Percentiles rank a stretch among this genome's conserved stretches.
Evolutionary conservation across 768 basidiomycete genomes (phyloP).

Genomic region (Clavaria fumosa): DNA sequence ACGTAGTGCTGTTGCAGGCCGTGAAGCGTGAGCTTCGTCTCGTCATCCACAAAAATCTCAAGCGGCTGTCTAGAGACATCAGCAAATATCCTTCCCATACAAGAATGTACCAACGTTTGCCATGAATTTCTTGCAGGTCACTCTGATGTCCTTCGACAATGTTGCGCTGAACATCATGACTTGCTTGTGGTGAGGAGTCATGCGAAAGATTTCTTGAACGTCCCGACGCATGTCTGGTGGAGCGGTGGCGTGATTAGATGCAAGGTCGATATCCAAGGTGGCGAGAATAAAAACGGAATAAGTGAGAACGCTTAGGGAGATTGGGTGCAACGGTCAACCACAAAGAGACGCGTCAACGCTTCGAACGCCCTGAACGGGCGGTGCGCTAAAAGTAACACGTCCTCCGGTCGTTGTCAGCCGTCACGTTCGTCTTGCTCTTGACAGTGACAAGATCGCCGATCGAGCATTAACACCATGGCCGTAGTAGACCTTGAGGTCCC

Average conservation of each 20-base stretch:
- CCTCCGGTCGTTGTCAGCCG: no score
- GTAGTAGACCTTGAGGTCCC: no score
- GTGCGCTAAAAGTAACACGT: no score
- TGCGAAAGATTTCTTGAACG: slow-evolving; percentile 99
- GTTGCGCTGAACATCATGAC: slow-evolving; percentile 99
- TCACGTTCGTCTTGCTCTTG: no score
- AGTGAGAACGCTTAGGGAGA: no score
- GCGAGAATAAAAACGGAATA: slow-evolving; percentile 13
- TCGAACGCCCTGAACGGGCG: no score
- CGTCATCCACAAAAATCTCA: slow-evolving; percentile 98
- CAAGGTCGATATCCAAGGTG: slow-evolving; percentile 31
- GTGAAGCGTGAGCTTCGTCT: slow-evolving; percentile 95
- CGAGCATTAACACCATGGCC: no score
- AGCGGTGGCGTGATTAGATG: slow-evolving; percentile 58
- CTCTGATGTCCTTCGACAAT: slow-evolving; percentile 88
- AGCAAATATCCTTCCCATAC: no score
- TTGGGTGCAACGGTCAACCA: no score
- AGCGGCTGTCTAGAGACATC: slow-evolving; percentile 49
- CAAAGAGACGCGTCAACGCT: no score
- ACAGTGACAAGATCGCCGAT: no score
- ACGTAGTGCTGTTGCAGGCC: slow-evolving; percentile 98
- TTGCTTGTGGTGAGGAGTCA: slow-evolving; percentile 99
- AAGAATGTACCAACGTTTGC: slow-evolving; percentile 89
- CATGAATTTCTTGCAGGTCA: slow-evolving; percentile 99
- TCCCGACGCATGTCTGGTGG: slow-evolving; percentile 99